Percentiles rank a stretch among this genome's conserved stretches.
Evolutionary conservation across 208 protist species (phyloP).

Genomic region (Endotrypanum monterogeii): DNA sequence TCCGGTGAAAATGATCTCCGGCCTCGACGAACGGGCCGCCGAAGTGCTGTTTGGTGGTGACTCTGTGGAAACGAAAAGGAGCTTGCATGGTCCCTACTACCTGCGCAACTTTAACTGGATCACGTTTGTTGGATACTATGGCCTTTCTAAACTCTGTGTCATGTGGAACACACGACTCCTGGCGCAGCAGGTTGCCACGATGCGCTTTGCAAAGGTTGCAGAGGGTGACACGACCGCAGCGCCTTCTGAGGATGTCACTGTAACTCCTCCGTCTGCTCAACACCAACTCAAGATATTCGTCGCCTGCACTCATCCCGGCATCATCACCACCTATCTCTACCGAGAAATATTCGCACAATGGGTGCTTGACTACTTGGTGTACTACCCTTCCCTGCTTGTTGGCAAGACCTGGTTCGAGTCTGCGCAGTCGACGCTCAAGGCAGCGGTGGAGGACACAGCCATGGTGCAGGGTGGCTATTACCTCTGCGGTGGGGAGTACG

Average conservation of each 20-base stretch:
- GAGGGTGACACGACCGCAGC: background rate
- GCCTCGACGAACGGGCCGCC: slow-evolving; percentile 32
- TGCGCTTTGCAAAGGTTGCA: slow-evolving; percentile 26
- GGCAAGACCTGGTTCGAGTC: slow-evolving; percentile 84
- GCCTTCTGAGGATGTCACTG: background rate
- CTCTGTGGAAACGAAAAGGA: background rate
- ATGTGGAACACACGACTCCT: slow-evolving; percentile 84
- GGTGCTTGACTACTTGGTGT: slow-evolving; percentile 74
- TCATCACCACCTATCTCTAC: slow-evolving; percentile 82
- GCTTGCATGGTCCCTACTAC: slow-evolving; percentile 11
- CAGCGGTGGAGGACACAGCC: slow-evolving; percentile 47
- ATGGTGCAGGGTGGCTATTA: slow-evolving; percentile 84
- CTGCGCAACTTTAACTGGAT: slow-evolving; percentile 47
- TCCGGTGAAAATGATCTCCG: slow-evolving; percentile 70
- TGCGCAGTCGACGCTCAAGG: slow-evolving; percentile 71
- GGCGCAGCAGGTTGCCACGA: slow-evolving; percentile 43
- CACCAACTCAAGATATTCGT: slow-evolving; percentile 63
- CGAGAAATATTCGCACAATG: slow-evolving; percentile 72
- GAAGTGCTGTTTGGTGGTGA: slow-evolving; percentile 9
- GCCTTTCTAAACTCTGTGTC: slow-evolving; percentile 84
- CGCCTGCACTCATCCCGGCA: slow-evolving; percentile 77
- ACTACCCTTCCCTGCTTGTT: slow-evolving; percentile 81
- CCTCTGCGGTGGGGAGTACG: slow-evolving; percentile 75
- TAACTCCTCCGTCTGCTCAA: background rate
- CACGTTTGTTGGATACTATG: slow-evolving; percentile 88